Evolutionary conservation across 1,139 yeast genomes (phyloP), one percentile per base, ranked within the genome.

Genomic region (Suzukiozyma palmioleophila): DNA sequence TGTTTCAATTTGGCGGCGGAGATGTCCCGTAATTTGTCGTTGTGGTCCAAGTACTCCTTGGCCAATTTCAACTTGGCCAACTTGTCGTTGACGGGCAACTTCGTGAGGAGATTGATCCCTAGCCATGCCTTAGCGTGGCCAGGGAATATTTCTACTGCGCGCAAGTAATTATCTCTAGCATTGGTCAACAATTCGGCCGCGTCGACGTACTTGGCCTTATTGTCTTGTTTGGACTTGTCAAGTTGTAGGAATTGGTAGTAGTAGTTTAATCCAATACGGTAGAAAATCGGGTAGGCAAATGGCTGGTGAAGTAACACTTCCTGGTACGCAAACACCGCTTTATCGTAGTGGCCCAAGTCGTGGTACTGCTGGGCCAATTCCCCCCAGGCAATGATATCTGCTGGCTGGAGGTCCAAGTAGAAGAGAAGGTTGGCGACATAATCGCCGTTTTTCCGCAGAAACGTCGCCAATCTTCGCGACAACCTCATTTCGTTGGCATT

Each of bases 91-190:
- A 64, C 52, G 8, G 47, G 48, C 27, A 52, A 45, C 12, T 50
- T 50, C n/a, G 53, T 33, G 9, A 77, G 60, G 3, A 73, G 57
- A 37, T 69, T 70, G 3, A 88, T 65, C 0, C 95, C 95, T 40
- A 80, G 64, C 96, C 96, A 89, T 16, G 87, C 84, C 46, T 86
- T 73, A 13, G 76, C 61, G 56, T 78, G 84, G 33, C 69, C 68
- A 32, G 84, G 85, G 49, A 87, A 82, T 35, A 90, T 66, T 61
- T 90, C 97, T 11, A 86, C 79, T 10, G 89, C 64, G 45, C 94
- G 73, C 40, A 83, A 64, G 50, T 77, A 84, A 52, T 79, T 73
- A 51, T 81, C 72, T 33, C 83, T 57, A 2, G 73, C 62, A 33
- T 62, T 62, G 39, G 52, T 62, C 44, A 73, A 50, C 30, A 51